Evolutionary conservation across 2,329 filamentous ascomycete species (phyloP), one percentile per base, ranked within the genome.

Genomic region (Tolypocladium ophioglossoides): DNA sequence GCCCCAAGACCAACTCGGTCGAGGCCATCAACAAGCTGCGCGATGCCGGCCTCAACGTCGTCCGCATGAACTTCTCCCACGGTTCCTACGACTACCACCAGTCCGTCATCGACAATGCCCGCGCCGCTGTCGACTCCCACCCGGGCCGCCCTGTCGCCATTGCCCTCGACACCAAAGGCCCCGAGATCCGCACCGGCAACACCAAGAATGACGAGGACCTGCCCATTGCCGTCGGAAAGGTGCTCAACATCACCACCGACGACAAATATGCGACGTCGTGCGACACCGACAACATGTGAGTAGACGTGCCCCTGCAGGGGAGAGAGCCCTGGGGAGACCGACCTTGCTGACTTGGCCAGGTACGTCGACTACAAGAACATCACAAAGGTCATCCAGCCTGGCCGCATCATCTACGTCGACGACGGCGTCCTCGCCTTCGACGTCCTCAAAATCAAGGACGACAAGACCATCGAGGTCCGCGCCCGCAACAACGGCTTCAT

Each of bases 301-400:
- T 72, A 10, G 3, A 18, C 14, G 5, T 7, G n/a, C 32, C 37
- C 8, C 24, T 3, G n/a, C 35, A 4, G 8, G 34, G 9, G 30
- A 3, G 27, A 47, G 30, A 54, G 18, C 32, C 46, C 24, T 20
- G 16, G 37, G 39, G 2, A n/a, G 10, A 20, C 8, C 4, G 44
- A 6, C 54, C 62, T 57, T 61, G 53, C 40, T 47, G 24, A 22
- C 20, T 50, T 24, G 18, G 9, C 37, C 59, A 92, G 89, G 85
- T 96, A 91, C 69, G 87, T 97, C 68, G 92, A 97, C 79, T 97
- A 99, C 82, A 95, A 95, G 85, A 99, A 99, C 82, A 97, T 99
- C 75, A 96, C 92, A 76, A 96, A 95, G 78, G 94, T 99, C 65
- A 97, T 99, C 68, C 75, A 88, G 70, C 78, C 83, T 56, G 94